Conservation (phyloP, 495 filamentous ascomycete species). For the Hypoxylon lienhwacheense region DNA sequence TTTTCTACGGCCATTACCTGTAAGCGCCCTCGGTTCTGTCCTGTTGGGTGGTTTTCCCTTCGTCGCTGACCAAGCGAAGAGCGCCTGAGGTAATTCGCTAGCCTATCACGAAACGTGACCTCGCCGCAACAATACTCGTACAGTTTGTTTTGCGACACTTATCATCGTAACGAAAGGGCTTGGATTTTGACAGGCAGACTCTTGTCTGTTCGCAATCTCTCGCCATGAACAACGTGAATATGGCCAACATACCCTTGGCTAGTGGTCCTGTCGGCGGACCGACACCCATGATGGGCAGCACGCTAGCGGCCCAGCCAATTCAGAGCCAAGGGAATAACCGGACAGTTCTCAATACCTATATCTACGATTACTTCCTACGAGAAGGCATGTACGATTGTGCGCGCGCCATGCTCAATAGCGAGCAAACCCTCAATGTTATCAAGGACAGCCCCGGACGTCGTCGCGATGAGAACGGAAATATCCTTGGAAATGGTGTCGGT, state of each 20-base stretch:
- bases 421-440: constrained; percentile 57
- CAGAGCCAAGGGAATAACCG: constrained; percentile 46
- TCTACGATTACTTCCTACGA: constrained; percentile 94
- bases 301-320: constrained; percentile 43
- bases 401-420: constrained; percentile 67
- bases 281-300: constrained; percentile 75
- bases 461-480: constrained; percentile 63
- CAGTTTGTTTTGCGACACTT: background rate
- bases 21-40: constrained; percentile 15
- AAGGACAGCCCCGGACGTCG: constrained; percentile 61
- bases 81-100: constrained; percentile 5
- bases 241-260: constrained; percentile 64
- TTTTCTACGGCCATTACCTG: constrained; percentile 16
- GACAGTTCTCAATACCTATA: constrained; percentile 81
- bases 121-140: constrained; percentile 24
- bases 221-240: constrained; percentile 74
- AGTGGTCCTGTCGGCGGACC: constrained; percentile 65
- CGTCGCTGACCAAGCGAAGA: constrained; percentile 31
- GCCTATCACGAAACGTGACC: too few species aligned
- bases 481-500: constrained; percentile 70
- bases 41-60: constrained; percentile 6
- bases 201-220: constrained; percentile 29
- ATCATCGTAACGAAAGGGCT: constrained; percentile 29
- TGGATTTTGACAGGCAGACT: constrained; percentile 35
- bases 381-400: constrained; percentile 80